Evolutionary conservation across 2,329 filamentous ascomycete species (phyloP).

Genomic region (Madurella fahalii): DNA sequence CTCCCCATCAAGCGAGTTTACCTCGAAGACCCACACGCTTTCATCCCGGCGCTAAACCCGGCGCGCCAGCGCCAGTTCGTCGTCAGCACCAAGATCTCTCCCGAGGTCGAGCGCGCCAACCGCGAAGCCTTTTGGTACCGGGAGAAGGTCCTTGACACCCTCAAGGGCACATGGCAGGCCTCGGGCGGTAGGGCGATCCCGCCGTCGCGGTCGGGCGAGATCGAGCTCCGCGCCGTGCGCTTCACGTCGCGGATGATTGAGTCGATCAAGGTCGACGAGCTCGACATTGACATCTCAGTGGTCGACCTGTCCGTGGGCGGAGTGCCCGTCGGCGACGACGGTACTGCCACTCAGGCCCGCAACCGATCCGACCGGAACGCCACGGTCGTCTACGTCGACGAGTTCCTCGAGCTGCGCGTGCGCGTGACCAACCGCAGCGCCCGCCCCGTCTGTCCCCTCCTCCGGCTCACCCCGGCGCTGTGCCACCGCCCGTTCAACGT

Average conservation of each 20-base stretch:
- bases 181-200: slow-evolving; percentile 34
- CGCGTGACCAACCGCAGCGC: slow-evolving; percentile 69
- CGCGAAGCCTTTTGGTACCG: slow-evolving; percentile 91
- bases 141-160: slow-evolving; percentile 68
- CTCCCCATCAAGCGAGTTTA: slow-evolving; percentile 73
- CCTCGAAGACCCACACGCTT: slow-evolving; percentile 69
- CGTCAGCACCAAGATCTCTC: slow-evolving; percentile 74
- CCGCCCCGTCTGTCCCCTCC: slow-evolving; percentile 63
- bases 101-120: slow-evolving; percentile 71
- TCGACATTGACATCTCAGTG: slow-evolving; percentile 63
- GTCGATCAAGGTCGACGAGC: slow-evolving; percentile 73
- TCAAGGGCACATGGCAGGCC: slow-evolving; percentile 65
- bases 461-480: slow-evolving; percentile 73
- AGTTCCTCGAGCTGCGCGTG: slow-evolving; percentile 67
- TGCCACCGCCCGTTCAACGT: slow-evolving; percentile 67
- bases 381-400: slow-evolving; percentile 45
- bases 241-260: slow-evolving; percentile 78
- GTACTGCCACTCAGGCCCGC: no score
- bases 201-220: slow-evolving; percentile 55
- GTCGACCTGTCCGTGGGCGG: slow-evolving; percentile 28
- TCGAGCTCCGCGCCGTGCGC: slow-evolving; percentile 74
- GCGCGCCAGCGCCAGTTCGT: slow-evolving; percentile 89
- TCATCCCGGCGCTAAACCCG: slow-evolving; percentile 76
- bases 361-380: background rate
- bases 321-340: slow-evolving; percentile 10